These are phyloP conservation scores for Talaromyces funiculosus DNA, from an alignment of 2,329 filamentous ascomycete species.

Conservation along the genomic window DNA sequence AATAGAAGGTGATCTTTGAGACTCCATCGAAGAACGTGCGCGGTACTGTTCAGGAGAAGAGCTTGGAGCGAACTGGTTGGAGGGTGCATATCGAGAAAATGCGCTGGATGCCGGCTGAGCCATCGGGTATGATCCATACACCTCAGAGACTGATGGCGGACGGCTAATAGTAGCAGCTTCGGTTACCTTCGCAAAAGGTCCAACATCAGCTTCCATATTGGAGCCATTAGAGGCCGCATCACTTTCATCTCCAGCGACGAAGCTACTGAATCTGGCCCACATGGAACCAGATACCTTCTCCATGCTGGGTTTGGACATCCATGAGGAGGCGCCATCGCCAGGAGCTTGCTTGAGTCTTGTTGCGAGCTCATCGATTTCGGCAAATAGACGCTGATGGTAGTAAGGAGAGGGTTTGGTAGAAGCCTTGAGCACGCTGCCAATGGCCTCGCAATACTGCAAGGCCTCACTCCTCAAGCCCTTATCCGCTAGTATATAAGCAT, in stretches of 20 bases:
- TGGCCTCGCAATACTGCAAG: conserved; percentile 83
- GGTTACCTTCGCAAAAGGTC: conserved; percentile 77
- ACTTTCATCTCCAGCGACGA: conserved; percentile 84
- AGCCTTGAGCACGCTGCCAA: conserved; percentile 67
- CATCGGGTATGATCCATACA: conserved; percentile 58
- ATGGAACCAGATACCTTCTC: conserved; percentile 89
- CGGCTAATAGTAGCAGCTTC: conserved; percentile 70
- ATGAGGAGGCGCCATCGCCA: conserved; percentile 72
- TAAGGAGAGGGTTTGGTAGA: conserved; percentile 83
- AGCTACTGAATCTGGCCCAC: conserved; percentile 92
- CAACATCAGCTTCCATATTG: conserved; percentile 55
- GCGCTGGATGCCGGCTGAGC: conserved; percentile 30
- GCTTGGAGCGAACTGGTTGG: conserved; percentile 42
- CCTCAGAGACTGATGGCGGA: conserved; percentile 67
- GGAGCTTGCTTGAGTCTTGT: conserved; percentile 80
- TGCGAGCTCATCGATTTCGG: conserved; percentile 74
- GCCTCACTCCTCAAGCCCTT: conserved; percentile 77
- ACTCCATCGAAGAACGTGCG: conserved; percentile 46
- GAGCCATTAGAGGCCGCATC: conserved; percentile 57
- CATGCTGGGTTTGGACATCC: conserved; percentile 93
- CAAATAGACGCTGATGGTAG: conserved; percentile 69
- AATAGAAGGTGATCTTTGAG: conserved; percentile 39
- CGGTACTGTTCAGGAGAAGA: conserved; percentile 49
- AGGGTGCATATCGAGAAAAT: conserved; percentile 40
- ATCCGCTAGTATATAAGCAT: conserved; percentile 78